These are phyloP conservation scores for Phaseolus coccineus DNA, from an alignment of 331 rosid genomes.

Conservation along the genomic window DNA sequence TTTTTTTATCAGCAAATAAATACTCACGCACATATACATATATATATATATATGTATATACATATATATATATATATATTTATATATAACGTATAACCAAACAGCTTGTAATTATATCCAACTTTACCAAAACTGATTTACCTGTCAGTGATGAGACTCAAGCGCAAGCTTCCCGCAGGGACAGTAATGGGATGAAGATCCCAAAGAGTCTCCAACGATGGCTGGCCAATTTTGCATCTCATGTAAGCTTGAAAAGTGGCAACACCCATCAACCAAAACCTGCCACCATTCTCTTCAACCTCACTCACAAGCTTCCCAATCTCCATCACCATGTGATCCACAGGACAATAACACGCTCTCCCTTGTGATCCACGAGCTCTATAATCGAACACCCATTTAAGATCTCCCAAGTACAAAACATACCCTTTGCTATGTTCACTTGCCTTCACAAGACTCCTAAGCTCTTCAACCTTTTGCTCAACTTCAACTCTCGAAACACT, in stretches of 20 bases:
- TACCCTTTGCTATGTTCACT: conserved; percentile 59
- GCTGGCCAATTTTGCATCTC: conserved; percentile 79
- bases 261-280: conserved; percentile 79
- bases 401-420: conserved; percentile 89
- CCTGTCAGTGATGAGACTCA: conserved; percentile 81
- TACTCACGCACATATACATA: no score
- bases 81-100: background rate
- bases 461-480: conserved; percentile 74
- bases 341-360: conserved; percentile 66
- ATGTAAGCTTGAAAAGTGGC: conserved; percentile 87
- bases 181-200: conserved; percentile 85
- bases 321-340: conserved; percentile 86
- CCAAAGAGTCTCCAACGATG: conserved; percentile 78
- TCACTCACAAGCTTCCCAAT: conserved; percentile 78
- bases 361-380: conserved; percentile 48
- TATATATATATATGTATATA: background rate
- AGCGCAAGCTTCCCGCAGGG: conserved; percentile 71
- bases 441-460: conserved; percentile 50
- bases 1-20: no score
- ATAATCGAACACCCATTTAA: conserved; percentile 72
- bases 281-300: conserved; percentile 52
- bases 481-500: conserved; percentile 68
- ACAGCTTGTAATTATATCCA: background rate
- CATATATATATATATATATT: background rate
- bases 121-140: conserved; percentile 55